Evolutionary conservation across 768 basidiomycete species (phyloP), one percentile per base, ranked within the genome.

Genomic region (Jaapia argillacea): DNA sequence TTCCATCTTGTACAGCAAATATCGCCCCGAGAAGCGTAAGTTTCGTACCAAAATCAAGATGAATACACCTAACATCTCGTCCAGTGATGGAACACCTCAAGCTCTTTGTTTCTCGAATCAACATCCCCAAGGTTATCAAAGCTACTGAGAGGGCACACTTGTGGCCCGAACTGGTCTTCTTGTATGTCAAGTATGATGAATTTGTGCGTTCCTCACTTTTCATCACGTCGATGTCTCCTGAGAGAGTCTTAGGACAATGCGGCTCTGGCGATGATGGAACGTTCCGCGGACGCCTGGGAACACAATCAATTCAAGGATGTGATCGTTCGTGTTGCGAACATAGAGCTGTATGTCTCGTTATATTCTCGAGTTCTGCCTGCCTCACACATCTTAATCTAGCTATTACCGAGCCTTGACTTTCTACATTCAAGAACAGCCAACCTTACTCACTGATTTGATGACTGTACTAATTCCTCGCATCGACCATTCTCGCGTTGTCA

Each of bases 301-400:
- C 96, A 99, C 68, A 93, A 90, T 56, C 94, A 97, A 62, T 99
- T 99, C 81, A 98, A 98, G 74, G 96, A 98, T 53, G 83, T 96
- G 45, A 76, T 96, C 44, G 88, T 97, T 57, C 87, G 93, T 47
- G 93, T 86, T 18, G 94, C 96, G 39, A 99, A 99, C 56, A 78
- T 98, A 48, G 96, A 99, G 67, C 97, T 99, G 87, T 87, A 61
- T 47, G 79, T 52, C 21, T 23, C 7, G 43, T n/a, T n/a, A n/a
- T 40, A 31, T 4, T 18, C 4, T 24, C 18, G 36, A 23, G 12
- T 26, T n/a, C 24, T 24, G 35, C 12, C 31, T 16, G 21, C 26
- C 45, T 56, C 13, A 47, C 44, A 13, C 23, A 6, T 6, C 13
- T 14, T 36, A 33, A 18, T 41, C 35, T 45, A 90, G 88, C 50